Percentiles rank a stretch among this genome's conserved stretches.
phyloP scores from a whole-genome alignment of 345 rosid species.

The Citrus sinensis region DVS_A1.0 CM039161.1:22015001-22015500 shows the following conservation, averaged over 20 bases:
- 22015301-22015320: conserved; percentile 96
- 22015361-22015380: conserved; percentile 17
- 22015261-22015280: conserved; percentile 2
- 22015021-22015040: not conserved
- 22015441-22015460: conserved; percentile 85
- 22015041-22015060: not conserved
- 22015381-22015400: not conserved
- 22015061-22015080: conserved; percentile 74
- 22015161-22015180: conserved; percentile 26
- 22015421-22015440: conserved; percentile 11
- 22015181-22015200: not conserved
- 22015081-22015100: conserved; percentile 88
- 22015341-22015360: conserved; percentile 94
- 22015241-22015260: not conserved
- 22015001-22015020: not conserved
- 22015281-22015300: conserved; percentile 90
- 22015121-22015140: conserved; percentile 84
- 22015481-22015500: conserved; percentile 97
- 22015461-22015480: conserved; percentile 94
- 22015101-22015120: conserved; percentile 96
- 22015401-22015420: not conserved
- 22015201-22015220: not conserved
- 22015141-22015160: conserved; percentile 89
- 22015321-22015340: conserved; percentile 86
- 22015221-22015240: not conserved